Evolutionary conservation across 2,329 filamentous ascomycete species (phyloP).

Genomic region (Xylariaceae sp.): DNA sequence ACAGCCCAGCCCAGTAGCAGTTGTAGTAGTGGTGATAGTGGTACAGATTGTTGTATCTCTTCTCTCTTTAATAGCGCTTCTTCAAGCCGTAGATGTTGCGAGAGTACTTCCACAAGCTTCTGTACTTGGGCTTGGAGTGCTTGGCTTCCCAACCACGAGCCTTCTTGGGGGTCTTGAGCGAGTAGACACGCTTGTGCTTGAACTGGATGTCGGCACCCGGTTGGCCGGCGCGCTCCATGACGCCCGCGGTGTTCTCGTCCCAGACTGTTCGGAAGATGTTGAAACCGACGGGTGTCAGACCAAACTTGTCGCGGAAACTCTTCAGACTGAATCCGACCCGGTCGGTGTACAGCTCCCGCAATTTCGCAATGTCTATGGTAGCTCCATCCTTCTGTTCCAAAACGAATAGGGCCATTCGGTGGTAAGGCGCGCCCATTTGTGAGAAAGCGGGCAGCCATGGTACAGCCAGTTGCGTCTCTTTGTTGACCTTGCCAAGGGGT

Average conservation of each 20-base stretch:
- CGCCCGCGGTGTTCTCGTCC: slow-evolving; percentile 80
- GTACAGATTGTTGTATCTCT: background rate
- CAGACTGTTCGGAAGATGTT: slow-evolving; percentile 84
- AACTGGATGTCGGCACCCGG: slow-evolving; percentile 78
- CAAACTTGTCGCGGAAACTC: slow-evolving; percentile 65
- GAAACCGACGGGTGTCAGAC: slow-evolving; percentile 69
- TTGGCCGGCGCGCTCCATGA: slow-evolving; percentile 76
- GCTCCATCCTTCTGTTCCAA: slow-evolving; percentile 68
- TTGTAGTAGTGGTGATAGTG: no score
- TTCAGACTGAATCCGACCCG: slow-evolving; percentile 71
- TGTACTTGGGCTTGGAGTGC: slow-evolving; percentile 60
- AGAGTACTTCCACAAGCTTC: slow-evolving; percentile 59
- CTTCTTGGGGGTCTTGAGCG: slow-evolving; percentile 57
- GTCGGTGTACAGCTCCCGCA: slow-evolving; percentile 47
- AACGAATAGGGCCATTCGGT: slow-evolving; percentile 78
- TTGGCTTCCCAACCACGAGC: slow-evolving; percentile 62
- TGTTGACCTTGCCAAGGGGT: slow-evolving; percentile 57
- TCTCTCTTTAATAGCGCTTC: slow-evolving; percentile 14
- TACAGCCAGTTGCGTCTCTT: slow-evolving; percentile 60
- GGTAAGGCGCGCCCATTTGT: slow-evolving; percentile 87
- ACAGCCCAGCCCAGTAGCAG: background rate
- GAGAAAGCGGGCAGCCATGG: slow-evolving; percentile 84
- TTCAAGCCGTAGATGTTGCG: slow-evolving; percentile 45
- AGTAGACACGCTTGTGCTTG: slow-evolving; percentile 70
- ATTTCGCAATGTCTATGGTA: slow-evolving; percentile 51